These are phyloP conservation scores for Solanum appendiculatum DNA, from an alignment of 257 asterid species.

Conservation along the genomic window DNA sequence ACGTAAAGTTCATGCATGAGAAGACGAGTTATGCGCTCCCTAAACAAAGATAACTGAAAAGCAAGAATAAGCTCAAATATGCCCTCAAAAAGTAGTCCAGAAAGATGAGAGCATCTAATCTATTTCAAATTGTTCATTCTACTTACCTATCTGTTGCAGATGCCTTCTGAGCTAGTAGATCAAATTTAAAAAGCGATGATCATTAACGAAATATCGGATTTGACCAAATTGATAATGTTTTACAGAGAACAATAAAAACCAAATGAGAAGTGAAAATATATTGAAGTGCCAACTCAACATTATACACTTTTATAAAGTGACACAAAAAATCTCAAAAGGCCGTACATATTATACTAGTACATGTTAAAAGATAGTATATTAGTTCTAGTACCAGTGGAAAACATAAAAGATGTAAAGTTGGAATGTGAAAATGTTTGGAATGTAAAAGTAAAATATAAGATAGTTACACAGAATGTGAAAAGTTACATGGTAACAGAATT, in stretches of 20 bases:
- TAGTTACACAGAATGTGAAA: neutral
- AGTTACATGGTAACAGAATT: neutral
- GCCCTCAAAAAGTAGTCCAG: neutral
- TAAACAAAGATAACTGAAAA: neutral
- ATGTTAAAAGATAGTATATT: neutral
- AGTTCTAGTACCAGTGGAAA: neutral
- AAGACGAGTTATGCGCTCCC: neutral
- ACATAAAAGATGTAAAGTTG: neutral
- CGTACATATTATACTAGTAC: neutral
- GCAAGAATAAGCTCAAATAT: neutral
- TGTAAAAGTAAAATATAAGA: neutral
- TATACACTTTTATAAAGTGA: neutral
- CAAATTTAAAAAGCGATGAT: neutral
- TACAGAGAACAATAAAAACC: neutral
- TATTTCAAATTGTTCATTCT: neutral
- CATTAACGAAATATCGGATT: neutral
- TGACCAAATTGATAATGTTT: neutral
- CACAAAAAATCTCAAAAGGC: neutral
- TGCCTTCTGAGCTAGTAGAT: neutral
- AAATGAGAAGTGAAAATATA: neutral
- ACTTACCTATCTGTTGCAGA: neutral
- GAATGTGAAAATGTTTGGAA: neutral
- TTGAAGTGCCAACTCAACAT: neutral
- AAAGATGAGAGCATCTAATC: neutral
- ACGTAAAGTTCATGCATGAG: neutral